A percentile compares a stretch with the other conserved stretches of the same genome.
Conservation (phyloP, 805 yeast species). For the Candida sphagnicola region DNA sequence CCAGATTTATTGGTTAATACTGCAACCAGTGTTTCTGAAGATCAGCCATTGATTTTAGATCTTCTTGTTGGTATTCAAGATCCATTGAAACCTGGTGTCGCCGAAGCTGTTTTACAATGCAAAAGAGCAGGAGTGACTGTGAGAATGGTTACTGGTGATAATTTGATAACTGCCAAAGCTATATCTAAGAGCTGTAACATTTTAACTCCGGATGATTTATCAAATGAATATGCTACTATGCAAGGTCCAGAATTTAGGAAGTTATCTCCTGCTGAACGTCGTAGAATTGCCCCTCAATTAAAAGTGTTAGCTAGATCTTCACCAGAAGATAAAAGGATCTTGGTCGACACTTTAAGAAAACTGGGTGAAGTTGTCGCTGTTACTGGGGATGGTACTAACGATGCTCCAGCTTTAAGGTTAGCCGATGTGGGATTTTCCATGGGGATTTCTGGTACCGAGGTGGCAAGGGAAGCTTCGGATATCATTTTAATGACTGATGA, state of each 20-base stretch:
- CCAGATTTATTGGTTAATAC: constrained; percentile 26
- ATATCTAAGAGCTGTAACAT: constrained; percentile 88
- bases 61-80: constrained; percentile 91
- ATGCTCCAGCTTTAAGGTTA: constrained; percentile 93
- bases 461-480: constrained; percentile 96
- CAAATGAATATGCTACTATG: constrained; percentile 63
- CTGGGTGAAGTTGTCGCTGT: constrained; percentile 96
- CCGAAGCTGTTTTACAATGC: constrained; percentile 84
- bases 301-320: constrained; percentile 90
- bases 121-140: constrained; percentile 90
- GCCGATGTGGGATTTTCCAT: constrained; percentile 98
- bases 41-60: constrained; percentile 47
- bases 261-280: constrained; percentile 53
- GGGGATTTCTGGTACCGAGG: constrained; percentile 99
- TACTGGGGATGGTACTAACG: constrained; percentile 99
- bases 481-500: constrained; percentile 92
- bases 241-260: constrained; percentile 91
- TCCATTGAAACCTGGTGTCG: constrained; percentile 87
- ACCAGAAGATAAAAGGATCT: constrained; percentile 89
- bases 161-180: constrained; percentile 84
- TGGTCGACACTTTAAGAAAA: constrained; percentile 75
- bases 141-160: constrained; percentile 98
- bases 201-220: constrained; percentile 45
- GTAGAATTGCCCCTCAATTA: constrained; percentile 62
- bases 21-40: constrained; percentile 18